Base-by-base conservation (phyloP, 108 stramenopile genomes). In the Skeletonema potamos region DNA sequence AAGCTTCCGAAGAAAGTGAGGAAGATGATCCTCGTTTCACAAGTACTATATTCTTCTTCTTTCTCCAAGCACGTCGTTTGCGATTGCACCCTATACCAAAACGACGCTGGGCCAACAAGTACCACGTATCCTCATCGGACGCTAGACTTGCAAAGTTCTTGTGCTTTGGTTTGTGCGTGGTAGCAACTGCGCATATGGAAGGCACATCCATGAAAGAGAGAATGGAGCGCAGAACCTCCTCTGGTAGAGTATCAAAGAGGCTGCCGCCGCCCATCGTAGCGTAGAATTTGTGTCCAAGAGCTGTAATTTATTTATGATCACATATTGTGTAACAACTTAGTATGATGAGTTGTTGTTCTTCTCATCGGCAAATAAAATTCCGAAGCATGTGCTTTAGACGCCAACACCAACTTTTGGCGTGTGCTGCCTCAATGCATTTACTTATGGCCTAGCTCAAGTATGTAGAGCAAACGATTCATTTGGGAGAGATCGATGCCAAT, bases 41-140 rank as follows among this genome's bases (percentile, higher is more conserved):
- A 62, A 32, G 33, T 9, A 70, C 67, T 1, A 57, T 56, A 33
- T n/a, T 51, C 27, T 33, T 30, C 12, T 60, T 46, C 17, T 33
- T 29, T 24, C 54, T 17, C 37, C 15, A 58, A 11, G 17, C 28
- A 18, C 41, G 37, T 58, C 63, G 60, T 8, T 29, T 27, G 28
- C 61, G 12, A 11, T 51, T 30, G 24, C 78, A 68, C 6, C 78
- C 78, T 51, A 79, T 79, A 12, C 78, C 72, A 43, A 79, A 79
- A n/a, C 72, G 78, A n/a, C 61, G 55, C 39, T 73, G 71, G 20
- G 72, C 32, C 5, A 79, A 44, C 30, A 54, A 0, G 44, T 61
- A 73, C 78, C 78, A 79, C 4, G 72, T 79, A 17, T 61, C 58
- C 29, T 79, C 67, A 54, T 79, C 78, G 10, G 67, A 62, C 4